Conservation (phyloP, 2,329 filamentous ascomycete species). For the Aspergillus fischeri region DNA sequence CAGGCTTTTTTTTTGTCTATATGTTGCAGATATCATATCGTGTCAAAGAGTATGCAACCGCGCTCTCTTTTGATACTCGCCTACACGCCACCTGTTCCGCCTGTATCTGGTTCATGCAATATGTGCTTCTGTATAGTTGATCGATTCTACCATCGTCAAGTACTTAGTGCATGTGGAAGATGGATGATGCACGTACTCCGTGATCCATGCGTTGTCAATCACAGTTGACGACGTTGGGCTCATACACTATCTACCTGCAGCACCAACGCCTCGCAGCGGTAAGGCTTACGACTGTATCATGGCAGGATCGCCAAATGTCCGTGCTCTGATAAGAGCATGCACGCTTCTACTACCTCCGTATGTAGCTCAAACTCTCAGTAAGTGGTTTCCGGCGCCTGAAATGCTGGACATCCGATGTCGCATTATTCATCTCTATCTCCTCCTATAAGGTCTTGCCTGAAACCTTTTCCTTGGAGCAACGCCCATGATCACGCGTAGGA, state of each 20-base stretch:
- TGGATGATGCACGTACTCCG: background rate
- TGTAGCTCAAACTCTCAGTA: background rate
- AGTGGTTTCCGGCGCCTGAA: background rate
- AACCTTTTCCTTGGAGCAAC: background rate
- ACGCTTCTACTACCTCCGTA: background rate
- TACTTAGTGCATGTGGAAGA: background rate
- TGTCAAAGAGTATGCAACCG: background rate
- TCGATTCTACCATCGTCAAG: background rate
- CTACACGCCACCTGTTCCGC: background rate
- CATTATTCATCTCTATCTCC: background rate
- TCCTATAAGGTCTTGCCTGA: background rate
- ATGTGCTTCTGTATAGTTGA: background rate
- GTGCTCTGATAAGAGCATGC: background rate
- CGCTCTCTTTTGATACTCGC: background rate
- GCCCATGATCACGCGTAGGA: background rate
- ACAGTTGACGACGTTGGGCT: background rate
- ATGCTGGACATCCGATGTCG: background rate
- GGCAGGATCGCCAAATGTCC: background rate
- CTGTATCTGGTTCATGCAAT: background rate
- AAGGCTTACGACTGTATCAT: background rate
- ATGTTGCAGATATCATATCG: background rate
- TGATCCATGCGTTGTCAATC: background rate
- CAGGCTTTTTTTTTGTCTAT: background rate
- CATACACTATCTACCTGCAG: background rate
- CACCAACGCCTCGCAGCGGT: background rate